Evolutionary conservation across 2,329 filamentous ascomycete genomes (phyloP), one percentile per base, ranked within the genome.

Genomic region (Exophiala alcalophila): DNA sequence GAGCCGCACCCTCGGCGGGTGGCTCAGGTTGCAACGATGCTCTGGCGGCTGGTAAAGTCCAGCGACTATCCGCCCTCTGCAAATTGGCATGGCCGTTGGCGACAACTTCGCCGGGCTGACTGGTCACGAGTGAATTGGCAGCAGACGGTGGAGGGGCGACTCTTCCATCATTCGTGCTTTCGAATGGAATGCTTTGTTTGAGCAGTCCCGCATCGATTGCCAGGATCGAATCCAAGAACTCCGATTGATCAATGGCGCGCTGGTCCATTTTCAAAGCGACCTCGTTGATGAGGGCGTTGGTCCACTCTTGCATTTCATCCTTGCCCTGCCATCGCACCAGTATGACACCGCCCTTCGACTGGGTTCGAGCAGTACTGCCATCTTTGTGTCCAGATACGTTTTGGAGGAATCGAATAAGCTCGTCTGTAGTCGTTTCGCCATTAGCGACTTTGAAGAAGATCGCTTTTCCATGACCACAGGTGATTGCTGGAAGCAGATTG

Each of bases 181-280:
- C 74, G 2, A 66, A 63, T 9, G 66, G 64, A 4, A 94, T 73
- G 4, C 81, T 76, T 25, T 81, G 77, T 44, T 86, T 81, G 14
- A 97, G 70, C 29, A 77, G 74, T 46, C 76, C 79, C 5, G 87
- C 79, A 65, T 97, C 83, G 36, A 84, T 84, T n/a, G 73, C 80
- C 19, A 97, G 67, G 31, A 98, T 92, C 1, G 86, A 86, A 62
- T 95, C 88, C 2, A 98, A 73, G 50, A 98, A 94, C 56, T 96
- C 90, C 44, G 84, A 89, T 59, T 96, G 89, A 55, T 91, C 81
- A 39, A 96, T 83, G 2, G 89, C 81, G 3, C 88, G 80, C 61
- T 94, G 89, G 48, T 89, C 83, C 9, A 94, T 74, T 31, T 79
- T 72, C 14, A 83, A 62, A 2, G 89, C 85, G 11, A 94, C 77